Conservation (phyloP, 345 rosid species). For the Lepidium didymum region DNA sequence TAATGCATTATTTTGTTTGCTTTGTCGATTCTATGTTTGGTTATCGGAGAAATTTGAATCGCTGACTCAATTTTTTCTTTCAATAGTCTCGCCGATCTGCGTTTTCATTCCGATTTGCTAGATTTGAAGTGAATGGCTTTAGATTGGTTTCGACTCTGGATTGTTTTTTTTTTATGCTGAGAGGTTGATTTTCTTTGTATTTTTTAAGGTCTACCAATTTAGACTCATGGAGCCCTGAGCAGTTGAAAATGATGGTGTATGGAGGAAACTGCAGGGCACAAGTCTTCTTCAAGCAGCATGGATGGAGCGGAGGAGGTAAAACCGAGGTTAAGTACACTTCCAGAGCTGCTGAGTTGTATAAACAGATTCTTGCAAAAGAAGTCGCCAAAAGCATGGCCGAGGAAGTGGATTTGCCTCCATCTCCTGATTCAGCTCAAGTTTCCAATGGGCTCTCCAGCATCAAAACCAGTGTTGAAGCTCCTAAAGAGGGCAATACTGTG, state of each 20-base stretch:
- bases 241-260: conserved; percentile 66
- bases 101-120: background rate
- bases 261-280: conserved; percentile 96
- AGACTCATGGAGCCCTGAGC: conserved; percentile 92
- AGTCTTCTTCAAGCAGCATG: conserved; percentile 90
- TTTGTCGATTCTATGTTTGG: background rate
- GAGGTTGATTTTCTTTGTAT: background rate
- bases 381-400: conserved; percentile 75
- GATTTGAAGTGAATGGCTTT: background rate
- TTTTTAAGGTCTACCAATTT: conserved; percentile 78
- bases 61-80: background rate
- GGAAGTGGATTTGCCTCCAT: conserved; percentile 50
- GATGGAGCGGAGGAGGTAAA: conserved; percentile 88
- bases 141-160: background rate
- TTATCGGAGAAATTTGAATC: background rate
- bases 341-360: conserved; percentile 84
- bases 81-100: background rate
- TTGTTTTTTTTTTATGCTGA: background rate
- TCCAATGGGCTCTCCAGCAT: conserved; percentile 50
- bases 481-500: conserved; percentile 36
- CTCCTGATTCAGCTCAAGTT: conserved; percentile 56
- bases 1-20: background rate
- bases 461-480: conserved; percentile 34
- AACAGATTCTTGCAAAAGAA: conserved; percentile 79
- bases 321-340: conserved; percentile 98